Conservation (phyloP, 208 protist genomes). For the Acanthamoeba castellanii region DNA sequence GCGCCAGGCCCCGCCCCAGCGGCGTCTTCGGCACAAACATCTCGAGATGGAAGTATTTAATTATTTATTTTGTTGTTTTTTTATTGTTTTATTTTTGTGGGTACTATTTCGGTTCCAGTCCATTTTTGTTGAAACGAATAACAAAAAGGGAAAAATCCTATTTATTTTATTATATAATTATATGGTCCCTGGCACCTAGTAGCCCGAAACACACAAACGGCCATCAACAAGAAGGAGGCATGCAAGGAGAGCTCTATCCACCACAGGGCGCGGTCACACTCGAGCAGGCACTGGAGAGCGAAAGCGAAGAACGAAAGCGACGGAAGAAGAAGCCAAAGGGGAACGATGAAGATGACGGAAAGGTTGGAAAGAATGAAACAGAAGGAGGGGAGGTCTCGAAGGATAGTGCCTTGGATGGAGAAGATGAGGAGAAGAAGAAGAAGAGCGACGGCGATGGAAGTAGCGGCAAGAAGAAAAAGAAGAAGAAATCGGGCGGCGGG, state of each 20-base stretch:
- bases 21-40: slow-evolving; percentile 9
- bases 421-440: neutral
- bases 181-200: neutral
- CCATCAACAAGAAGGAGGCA: neutral
- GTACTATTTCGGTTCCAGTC: no score
- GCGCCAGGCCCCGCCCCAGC: neutral
- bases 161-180: neutral
- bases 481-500: neutral
- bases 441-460: no score
- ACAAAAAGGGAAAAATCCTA: no score
- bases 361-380: neutral
- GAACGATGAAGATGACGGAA: neutral
- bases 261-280: neutral
- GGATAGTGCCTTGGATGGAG: neutral
- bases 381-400: neutral
- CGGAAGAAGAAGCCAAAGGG: neutral
- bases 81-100: neutral
- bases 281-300: neutral
- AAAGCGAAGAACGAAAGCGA: slow-evolving; percentile 33
- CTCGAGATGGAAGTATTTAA: neutral
- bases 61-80: neutral
- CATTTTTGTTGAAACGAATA: no score
- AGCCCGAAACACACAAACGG: neutral
- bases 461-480: neutral
- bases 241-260: neutral